These are phyloP conservation scores for Mucor lusitanicus DNA, from an alignment of 371 early-diverging fungal species.

Conservation along the genomic window DNA sequence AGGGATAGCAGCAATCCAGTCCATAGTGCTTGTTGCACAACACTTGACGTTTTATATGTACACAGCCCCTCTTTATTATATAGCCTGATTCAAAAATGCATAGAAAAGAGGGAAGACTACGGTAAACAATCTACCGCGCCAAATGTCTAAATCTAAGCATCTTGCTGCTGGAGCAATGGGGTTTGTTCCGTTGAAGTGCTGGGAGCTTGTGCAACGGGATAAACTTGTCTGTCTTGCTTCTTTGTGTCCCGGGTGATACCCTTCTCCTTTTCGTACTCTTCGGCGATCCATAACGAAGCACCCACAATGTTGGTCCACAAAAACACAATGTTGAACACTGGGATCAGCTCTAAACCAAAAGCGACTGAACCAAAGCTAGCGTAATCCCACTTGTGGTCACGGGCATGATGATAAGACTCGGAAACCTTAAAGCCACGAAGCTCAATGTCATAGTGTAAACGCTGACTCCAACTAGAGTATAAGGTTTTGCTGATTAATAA, in stretches of 20 bases:
- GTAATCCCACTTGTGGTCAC: slow-evolving; percentile 31
- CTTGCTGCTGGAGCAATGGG: slow-evolving; percentile 9
- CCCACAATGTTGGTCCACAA: slow-evolving; percentile 70
- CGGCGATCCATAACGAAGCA: slow-evolving; percentile 66
- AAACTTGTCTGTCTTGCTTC: not conserved
- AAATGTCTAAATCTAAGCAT: not conserved
- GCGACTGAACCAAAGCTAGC: slow-evolving; percentile 56
- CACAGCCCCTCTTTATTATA: too few relatives aligned
- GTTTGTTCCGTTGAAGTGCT: slow-evolving; percentile 10
- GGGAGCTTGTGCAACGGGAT: slow-evolving; percentile 4
- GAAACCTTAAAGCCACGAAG: slow-evolving; percentile 38
- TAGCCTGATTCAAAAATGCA: too few relatives aligned
- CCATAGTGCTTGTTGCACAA: too few relatives aligned
- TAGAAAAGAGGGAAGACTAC: too few relatives aligned
- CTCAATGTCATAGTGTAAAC: slow-evolving; percentile 49
- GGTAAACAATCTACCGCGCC: too few relatives aligned
- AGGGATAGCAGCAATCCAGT: too few relatives aligned
- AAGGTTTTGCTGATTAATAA: not conserved
- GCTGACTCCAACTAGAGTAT: slow-evolving; percentile 35
- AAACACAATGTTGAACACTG: slow-evolving; percentile 61
- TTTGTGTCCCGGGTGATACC: not conserved
- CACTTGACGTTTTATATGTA: too few relatives aligned
- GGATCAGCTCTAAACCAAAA: slow-evolving; percentile 58
- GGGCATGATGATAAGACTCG: slow-evolving; percentile 31
- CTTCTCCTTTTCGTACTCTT: slow-evolving; percentile 36